phyloP scores from a whole-genome alignment of 257 asterid genomes.

The Forsythia suspensa region DNA sequence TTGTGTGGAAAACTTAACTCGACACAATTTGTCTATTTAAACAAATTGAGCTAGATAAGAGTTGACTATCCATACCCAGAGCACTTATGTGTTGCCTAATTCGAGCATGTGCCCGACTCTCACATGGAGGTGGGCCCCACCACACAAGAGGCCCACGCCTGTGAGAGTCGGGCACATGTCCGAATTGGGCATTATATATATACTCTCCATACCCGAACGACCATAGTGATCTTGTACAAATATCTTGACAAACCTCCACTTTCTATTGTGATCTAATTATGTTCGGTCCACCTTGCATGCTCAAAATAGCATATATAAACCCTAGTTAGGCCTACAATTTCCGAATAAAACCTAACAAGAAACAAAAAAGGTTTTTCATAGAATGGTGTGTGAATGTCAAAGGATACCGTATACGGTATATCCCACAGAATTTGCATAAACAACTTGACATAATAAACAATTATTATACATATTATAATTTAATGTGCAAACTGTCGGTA shows the following conservation, averaged over 20 bases:
- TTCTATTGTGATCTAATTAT: background rate
- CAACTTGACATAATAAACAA: background rate
- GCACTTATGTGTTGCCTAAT: no score
- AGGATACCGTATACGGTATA: background rate
- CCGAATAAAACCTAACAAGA: background rate
- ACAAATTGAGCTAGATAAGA: no score
- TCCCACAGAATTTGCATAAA: background rate
- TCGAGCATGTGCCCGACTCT: no score
- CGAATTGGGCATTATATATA: no score
- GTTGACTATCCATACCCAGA: no score
- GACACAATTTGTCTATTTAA: no score
- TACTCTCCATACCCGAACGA: no score
- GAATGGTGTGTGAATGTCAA: background rate
- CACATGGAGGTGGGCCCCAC: no score
- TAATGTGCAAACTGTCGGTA: background rate
- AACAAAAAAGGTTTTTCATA: background rate
- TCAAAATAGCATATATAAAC: background rate
- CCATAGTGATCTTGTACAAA: background rate
- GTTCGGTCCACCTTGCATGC: background rate
- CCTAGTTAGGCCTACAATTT: background rate
- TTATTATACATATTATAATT: background rate
- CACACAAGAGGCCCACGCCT: no score
- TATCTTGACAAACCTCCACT: background rate
- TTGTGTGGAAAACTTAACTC: background rate
- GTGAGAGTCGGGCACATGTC: no score